Evolutionary conservation across 2,329 filamentous ascomycete genomes (phyloP).

Genomic region (Talaromyces sp.): DNA sequence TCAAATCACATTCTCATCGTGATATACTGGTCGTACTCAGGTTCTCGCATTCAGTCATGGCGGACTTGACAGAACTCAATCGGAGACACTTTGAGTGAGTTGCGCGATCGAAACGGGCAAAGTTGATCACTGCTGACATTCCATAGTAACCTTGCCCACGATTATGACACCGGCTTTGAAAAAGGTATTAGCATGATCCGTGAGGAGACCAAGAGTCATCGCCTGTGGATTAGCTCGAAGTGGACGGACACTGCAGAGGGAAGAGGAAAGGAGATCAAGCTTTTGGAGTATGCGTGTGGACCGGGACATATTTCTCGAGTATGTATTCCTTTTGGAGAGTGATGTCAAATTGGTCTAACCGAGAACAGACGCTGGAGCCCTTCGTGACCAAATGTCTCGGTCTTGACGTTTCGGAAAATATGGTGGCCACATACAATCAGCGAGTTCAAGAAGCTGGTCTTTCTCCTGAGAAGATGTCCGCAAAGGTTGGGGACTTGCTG

Average conservation of each 20-base stretch:
- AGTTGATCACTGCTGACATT: neutral
- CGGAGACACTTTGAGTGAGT: constrained; percentile 40
- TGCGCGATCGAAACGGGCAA: neutral
- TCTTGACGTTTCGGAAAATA: constrained; percentile 65
- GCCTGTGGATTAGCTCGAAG: constrained; percentile 59
- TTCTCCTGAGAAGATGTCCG: constrained; percentile 49
- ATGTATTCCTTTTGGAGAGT: constrained; percentile 21
- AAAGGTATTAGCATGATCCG: constrained; percentile 53
- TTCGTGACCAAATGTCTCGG: constrained; percentile 60
- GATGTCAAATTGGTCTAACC: neutral
- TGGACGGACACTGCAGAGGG: constrained; percentile 38
- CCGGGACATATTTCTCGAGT: constrained; percentile 63
- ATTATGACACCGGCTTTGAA: constrained; percentile 55
- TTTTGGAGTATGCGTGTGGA: constrained; percentile 74
- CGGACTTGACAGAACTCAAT: constrained; percentile 16
- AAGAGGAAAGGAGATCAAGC: constrained; percentile 38
- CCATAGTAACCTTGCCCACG: constrained; percentile 47
- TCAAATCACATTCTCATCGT: neutral
- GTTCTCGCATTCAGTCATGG: constrained; percentile 18
- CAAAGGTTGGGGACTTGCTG: constrained; percentile 55
- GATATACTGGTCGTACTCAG: neutral
- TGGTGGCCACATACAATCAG: constrained; percentile 64
- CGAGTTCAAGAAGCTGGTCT: constrained; percentile 51
- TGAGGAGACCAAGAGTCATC: constrained; percentile 48
- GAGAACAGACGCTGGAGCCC: constrained; percentile 52